Evolutionary conservation across 2,329 filamentous ascomycete species (phyloP), one percentile per base, ranked within the genome.

Genomic region (Raffaelea albimanens): DNA sequence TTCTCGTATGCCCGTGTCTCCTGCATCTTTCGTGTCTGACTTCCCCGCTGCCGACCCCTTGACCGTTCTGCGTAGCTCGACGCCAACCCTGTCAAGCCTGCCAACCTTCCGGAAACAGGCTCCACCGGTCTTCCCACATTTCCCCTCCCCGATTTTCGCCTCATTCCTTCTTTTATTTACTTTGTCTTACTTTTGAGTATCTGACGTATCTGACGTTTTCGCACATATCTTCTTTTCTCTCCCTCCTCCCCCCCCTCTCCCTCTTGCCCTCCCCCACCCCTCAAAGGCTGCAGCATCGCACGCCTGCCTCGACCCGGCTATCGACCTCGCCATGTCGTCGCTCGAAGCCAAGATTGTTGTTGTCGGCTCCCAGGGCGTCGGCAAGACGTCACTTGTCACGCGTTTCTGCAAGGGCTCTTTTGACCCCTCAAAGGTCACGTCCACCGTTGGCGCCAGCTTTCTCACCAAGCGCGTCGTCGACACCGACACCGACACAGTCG

Each of bases 261-360:
- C 29, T 29, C 43, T 19, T 41, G 29, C 18, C 36, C 29, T 29
- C 13, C 25, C 20, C 23, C 40, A 45, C 31, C 19, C 29, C 20
- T n/a, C n/a, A n/a, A n/a, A n/a, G n/a, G n/a, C n/a, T n/a, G n/a
- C n/a, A n/a, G n/a, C n/a, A 29, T 13, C 25, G 13, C 25, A 7
- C 25, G 25, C 7, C 25, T 13, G 25, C 40, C 36, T 21, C 29
- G 16, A 36, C 29, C 20, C 20, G n/a, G 7, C 3, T 36, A 9
- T 14, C 43, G 4, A 2, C 39, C 18, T 33, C 40, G 11, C 11
- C 58, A 68, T 69, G 65, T 75, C 78, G 57, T 83, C 82, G 38
- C 77, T 90, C 59, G 85, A 89, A 69, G 83, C 85, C 62, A 88
- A 89, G 66, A 85, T 90, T 49, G 82, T 89, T 56, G 82, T 90